phyloP scores from a whole-genome alignment of 805 yeast species.

The Suhomyces prunicola region DNA sequence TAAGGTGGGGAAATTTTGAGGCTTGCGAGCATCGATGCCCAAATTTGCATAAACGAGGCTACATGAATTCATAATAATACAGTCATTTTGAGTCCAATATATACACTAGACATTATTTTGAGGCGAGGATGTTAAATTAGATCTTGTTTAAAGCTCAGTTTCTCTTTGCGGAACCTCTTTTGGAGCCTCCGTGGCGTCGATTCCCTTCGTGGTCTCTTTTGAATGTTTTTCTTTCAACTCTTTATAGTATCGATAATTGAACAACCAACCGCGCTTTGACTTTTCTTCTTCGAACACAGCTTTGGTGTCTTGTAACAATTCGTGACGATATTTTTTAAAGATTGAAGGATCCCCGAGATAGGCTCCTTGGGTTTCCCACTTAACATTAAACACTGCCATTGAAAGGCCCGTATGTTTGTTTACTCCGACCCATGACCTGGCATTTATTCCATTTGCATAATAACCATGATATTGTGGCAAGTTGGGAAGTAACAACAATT shows the following conservation, averaged over 20 bases:
- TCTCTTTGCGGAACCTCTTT: neutral
- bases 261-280: slow-evolving; percentile 28
- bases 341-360: slow-evolving; percentile 27
- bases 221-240: slow-evolving; percentile 24
- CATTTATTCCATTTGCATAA: slow-evolving; percentile 63
- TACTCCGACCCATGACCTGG: slow-evolving; percentile 62
- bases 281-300: slow-evolving; percentile 8
- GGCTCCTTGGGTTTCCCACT: slow-evolving; percentile 41
- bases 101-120: neutral
- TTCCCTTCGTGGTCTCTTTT: slow-evolving; percentile 4
- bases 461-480: slow-evolving; percentile 63
- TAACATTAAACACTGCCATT: slow-evolving; percentile 54
- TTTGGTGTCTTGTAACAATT: slow-evolving; percentile 21
- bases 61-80: neutral
- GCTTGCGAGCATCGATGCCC: neutral
- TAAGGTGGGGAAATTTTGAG: neutral
- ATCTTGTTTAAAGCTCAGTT: neutral
- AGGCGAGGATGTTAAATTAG: neutral
- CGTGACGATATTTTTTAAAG: slow-evolving; percentile 27
- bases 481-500: slow-evolving; percentile 64
- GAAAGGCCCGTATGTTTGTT: slow-evolving; percentile 77
- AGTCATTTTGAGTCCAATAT: neutral
- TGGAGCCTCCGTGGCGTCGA: neutral
- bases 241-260: slow-evolving; percentile 26
- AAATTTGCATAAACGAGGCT: neutral